Percentiles rank a stretch among this genome's conserved stretches.
phyloP scores from a whole-genome alignment of 345 rosid genomes.

The Streptanthus diversifolius region DNA sequence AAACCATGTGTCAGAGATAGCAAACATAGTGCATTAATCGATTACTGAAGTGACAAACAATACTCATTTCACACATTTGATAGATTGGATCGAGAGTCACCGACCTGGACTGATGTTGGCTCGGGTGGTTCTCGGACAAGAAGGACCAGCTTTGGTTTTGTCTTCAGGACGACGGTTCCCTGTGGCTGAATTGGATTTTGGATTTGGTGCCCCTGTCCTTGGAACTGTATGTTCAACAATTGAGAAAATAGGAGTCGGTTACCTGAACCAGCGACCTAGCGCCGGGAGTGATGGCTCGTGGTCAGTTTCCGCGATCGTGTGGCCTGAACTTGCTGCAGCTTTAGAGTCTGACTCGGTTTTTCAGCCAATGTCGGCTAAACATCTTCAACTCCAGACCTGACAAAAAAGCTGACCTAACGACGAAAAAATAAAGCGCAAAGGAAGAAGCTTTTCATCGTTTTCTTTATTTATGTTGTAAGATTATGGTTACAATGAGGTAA shows the following conservation, averaged over 20 bases:
- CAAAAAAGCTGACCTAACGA: not conserved
- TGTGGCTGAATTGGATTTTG: constrained; percentile 68
- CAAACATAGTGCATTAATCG: constrained; percentile 50
- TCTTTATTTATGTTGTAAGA: constrained; percentile 13
- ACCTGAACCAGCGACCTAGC: constrained; percentile 78
- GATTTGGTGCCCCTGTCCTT: constrained; percentile 65
- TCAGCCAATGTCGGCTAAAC: constrained; percentile 58
- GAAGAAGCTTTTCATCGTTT: not conserved
- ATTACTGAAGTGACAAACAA: constrained; percentile 53
- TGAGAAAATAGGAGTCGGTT: constrained; percentile 65
- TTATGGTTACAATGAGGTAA: constrained; percentile 22
- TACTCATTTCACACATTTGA: constrained; percentile 69
- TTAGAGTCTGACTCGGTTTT: constrained; percentile 71
- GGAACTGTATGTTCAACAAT: constrained; percentile 60
- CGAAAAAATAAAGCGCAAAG: not conserved
- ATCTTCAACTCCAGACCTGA: constrained; percentile 42
- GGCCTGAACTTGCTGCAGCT: constrained; percentile 69
- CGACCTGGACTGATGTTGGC: constrained; percentile 84
- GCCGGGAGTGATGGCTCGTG: constrained; percentile 70
- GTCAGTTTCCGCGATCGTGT: constrained; percentile 66
- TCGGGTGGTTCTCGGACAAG: constrained; percentile 55
- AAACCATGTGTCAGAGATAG: constrained; percentile 52
- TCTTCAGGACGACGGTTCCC: constrained; percentile 76
- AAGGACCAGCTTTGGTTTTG: constrained; percentile 69
- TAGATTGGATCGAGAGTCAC: constrained; percentile 83